Base-by-base conservation (phyloP, 805 yeast genomes). In the Candida saitoana region DNA sequence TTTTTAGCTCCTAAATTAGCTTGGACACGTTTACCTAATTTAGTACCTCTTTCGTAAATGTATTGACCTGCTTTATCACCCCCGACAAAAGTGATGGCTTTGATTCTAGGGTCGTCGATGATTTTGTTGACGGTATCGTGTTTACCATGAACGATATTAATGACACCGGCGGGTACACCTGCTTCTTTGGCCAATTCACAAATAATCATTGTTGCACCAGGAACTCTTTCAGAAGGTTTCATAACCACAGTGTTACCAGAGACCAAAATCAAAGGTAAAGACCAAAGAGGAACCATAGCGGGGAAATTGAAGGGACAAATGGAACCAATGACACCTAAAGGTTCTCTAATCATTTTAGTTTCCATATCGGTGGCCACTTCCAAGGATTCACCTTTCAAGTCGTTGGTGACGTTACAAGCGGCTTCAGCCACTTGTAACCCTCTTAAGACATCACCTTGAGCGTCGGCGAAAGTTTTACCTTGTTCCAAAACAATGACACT, bases 301-400 rank as follows among this genome's bases (percentile, higher is more conserved):
- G 91, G 91, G 77, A 84, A 84, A 67, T 84, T 84, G 70, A 84
- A 84, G 16, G 91, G 91, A 49, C 84, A 79, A 54, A 84, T 84
- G 18, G 89, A 84, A 12, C 83, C 88, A 45, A 84, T 77, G 5
- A 84, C 86, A 24, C 91, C 91, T 46, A 83, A 67, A 34, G 87
- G 87, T 59, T 79, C 84, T 52, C 89, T 76, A 39, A 69, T 84
- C 85, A 81, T 80, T 52, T 80, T 73, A 22, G 90, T 84, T 58
- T 83, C 88, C 89, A 83, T 83, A 52, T 82, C 85, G 14, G 73
- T 67, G 24, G 87, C 76, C 14, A 83, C 89, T 55, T 82, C 88
- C 43, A 84, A 70, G 18, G 77, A 69, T 35, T 70, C 69, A 16
- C 87, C 89, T 56, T 77, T 74, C 49, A 82, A 64, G 52, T 82